Evolutionary conservation across 2,329 filamentous ascomycete genomes (phyloP).

Genomic region (Huntiella moniliformis): DNA sequence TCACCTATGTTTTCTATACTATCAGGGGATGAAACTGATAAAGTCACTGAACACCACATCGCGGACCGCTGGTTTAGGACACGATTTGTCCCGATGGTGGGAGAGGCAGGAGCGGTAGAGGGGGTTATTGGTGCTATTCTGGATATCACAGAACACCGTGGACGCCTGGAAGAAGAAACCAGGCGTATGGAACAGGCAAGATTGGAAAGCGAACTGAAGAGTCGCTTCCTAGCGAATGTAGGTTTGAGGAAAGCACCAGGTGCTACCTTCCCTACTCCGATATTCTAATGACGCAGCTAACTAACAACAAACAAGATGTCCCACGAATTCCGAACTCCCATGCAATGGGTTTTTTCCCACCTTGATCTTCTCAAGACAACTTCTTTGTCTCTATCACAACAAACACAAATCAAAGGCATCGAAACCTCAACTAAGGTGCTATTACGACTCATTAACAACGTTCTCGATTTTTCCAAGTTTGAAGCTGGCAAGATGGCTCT

Average conservation of each 20-base stretch:
- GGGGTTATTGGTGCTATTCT: slow-evolving; percentile 64
- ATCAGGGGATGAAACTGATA: slow-evolving; percentile 37
- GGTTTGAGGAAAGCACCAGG: slow-evolving; percentile 11
- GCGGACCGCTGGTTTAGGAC: slow-evolving; percentile 52
- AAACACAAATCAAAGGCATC: slow-evolving; percentile 59
- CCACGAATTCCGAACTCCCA: slow-evolving; percentile 63
- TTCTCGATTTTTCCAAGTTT: slow-evolving; percentile 75
- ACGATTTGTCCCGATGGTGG: slow-evolving; percentile 46
- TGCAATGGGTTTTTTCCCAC: slow-evolving; percentile 67
- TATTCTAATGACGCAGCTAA: slow-evolving; percentile 4
- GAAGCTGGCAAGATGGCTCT: slow-evolving; percentile 61
- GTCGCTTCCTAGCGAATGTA: slow-evolving; percentile 54
- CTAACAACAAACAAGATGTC: slow-evolving; percentile 35
- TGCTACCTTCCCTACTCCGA: too few species aligned
- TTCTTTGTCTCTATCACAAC: slow-evolving; percentile 48
- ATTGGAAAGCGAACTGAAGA: slow-evolving; percentile 58
- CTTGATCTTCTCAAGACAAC: slow-evolving; percentile 54
- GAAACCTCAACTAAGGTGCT: slow-evolving; percentile 64
- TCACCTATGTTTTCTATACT: slow-evolving; percentile 47
- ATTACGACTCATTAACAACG: slow-evolving; percentile 78
- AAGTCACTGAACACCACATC: slow-evolving; percentile 44
- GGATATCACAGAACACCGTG: slow-evolving; percentile 56
- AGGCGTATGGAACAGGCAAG: slow-evolving; percentile 51
- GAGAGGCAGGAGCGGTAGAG: slow-evolving; percentile 36
- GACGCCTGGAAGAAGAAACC: slow-evolving; percentile 42